Conservation (phyloP, 257 asterid genomes). For the Lycium barbarum region DNA sequence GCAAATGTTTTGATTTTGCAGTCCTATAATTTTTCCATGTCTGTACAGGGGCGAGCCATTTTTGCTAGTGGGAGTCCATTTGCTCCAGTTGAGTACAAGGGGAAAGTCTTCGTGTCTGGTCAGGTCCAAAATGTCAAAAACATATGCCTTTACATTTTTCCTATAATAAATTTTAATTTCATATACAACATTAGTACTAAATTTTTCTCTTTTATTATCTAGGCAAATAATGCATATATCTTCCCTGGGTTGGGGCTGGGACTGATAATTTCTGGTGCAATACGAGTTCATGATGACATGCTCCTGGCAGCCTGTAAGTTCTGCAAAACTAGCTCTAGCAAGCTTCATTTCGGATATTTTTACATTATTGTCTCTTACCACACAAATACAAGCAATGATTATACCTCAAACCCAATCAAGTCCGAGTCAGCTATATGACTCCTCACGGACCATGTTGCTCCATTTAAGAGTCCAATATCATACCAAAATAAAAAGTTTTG, state of each 20-base stretch:
- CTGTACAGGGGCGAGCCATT: conserved; percentile 73
- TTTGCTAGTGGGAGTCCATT: conserved; percentile 94
- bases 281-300: conserved; percentile 92
- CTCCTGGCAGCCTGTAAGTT: conserved; percentile 95
- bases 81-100: conserved; percentile 63
- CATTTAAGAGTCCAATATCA: no score
- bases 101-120: conserved; percentile 64
- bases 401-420: no score
- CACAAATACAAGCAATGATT: no score
- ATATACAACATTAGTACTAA: conserved; percentile 7
- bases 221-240: conserved; percentile 91
- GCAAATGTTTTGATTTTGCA: conserved; percentile 13
- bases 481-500: no score
- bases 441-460: no score
- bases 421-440: no score
- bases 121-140: conserved; percentile 54
- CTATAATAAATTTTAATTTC: neutral
- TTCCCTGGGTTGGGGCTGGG: conserved; percentile 96
- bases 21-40: neutral
- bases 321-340: no score
- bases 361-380: no score
- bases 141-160: neutral
- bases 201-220: conserved; percentile 23
- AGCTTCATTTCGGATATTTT: no score
- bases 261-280: conserved; percentile 87